Evolutionary conservation across 352 stramenopile genomes (phyloP).

Genomic region (Pythium dissimile): DNA sequence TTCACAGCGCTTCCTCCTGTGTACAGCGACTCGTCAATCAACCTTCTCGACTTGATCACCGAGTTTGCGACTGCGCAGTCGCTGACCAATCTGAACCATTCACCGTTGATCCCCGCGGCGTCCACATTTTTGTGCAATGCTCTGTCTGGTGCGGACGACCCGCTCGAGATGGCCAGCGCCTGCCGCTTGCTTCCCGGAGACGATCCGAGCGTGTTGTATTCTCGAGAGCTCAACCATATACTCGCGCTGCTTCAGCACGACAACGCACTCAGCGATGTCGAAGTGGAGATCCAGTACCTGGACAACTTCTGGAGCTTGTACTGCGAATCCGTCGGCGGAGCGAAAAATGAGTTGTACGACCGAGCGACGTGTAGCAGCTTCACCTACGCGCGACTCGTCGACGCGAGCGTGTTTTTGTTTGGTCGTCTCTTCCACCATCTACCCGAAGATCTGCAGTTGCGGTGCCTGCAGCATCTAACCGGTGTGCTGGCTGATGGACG

Average conservation of each 20-base stretch:
- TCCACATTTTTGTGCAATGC: constrained; percentile 69
- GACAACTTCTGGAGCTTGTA: constrained; percentile 65
- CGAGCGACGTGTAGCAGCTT: constrained; percentile 60
- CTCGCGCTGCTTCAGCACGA: constrained; percentile 63
- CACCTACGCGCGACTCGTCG: constrained; percentile 77
- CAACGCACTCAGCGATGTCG: constrained; percentile 75
- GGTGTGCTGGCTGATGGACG: constrained; percentile 57
- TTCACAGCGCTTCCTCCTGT: constrained; percentile 70
- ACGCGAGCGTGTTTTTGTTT: constrained; percentile 75
- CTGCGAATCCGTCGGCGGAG: constrained; percentile 24
- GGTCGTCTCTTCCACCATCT: constrained; percentile 73
- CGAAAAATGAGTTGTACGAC: constrained; percentile 29
- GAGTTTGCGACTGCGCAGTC: constrained; percentile 78
- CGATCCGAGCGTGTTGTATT: constrained; percentile 59
- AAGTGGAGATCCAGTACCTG: constrained; percentile 81
- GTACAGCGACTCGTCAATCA: constrained; percentile 81
- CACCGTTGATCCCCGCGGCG: constrained; percentile 42
- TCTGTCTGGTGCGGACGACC: constrained; percentile 47
- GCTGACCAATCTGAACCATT: constrained; percentile 67
- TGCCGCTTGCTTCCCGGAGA: constrained; percentile 60
- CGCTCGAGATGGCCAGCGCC: constrained; percentile 56
- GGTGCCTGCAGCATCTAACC: constrained; percentile 76
- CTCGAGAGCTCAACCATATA: constrained; percentile 74
- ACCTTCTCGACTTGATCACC: constrained; percentile 70
- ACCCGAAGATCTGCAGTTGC: constrained; percentile 80